Conservation (phyloP, 139 green algal genomes). For the Mychonastes homosphaera region DNA sequence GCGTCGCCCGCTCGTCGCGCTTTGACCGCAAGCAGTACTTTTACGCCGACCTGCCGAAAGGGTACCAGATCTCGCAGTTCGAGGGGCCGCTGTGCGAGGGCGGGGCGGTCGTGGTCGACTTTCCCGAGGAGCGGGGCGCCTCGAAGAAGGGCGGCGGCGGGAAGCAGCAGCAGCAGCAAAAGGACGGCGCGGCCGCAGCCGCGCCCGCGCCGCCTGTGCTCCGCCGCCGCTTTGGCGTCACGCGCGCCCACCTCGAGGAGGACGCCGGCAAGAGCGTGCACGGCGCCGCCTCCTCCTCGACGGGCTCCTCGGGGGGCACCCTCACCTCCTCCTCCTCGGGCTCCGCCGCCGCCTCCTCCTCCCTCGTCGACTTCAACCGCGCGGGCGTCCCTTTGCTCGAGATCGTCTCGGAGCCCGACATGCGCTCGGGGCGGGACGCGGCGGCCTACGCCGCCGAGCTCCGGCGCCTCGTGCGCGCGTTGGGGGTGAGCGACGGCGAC, state of each 20-base stretch:
- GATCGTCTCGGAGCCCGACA: conserved; percentile 92
- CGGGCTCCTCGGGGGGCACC: conserved; percentile 49
- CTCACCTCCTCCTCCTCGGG: conserved; percentile 45
- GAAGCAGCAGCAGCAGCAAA: too few relatives aligned
- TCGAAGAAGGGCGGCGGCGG: conserved; percentile 17
- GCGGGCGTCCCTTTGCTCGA: conserved; percentile 90
- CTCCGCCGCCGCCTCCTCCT: conserved; percentile 53
- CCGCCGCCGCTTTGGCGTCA: conserved; percentile 36
- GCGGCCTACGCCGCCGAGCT: conserved; percentile 86
- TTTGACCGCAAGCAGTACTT: conserved; percentile 99
- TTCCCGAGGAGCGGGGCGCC: conserved; percentile 31
- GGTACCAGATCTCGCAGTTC: conserved; percentile 95
- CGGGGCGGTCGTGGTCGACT: conserved; percentile 12
- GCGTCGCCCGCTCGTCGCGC: conserved; percentile 67
- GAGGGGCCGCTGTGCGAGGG: conserved; percentile 76
- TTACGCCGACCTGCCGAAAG: conserved; percentile 95
- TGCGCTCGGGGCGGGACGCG: conserved; percentile 76
- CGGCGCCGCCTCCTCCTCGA: conserved; percentile 50
- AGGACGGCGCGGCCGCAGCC: not conserved
- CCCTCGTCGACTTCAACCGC: conserved; percentile 86
- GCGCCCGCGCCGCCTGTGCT: too few relatives aligned
- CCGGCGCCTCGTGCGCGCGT: conserved; percentile 70
- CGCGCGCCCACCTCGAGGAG: conserved; percentile 88
- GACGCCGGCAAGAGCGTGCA: conserved; percentile 93
- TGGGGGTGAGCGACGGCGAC: conserved; percentile 82